Percentiles rank a stretch among this genome's conserved stretches.
phyloP scores from a whole-genome alignment of 352 stramenopile species.

The Globisporangium uncinulatum region DNA sequence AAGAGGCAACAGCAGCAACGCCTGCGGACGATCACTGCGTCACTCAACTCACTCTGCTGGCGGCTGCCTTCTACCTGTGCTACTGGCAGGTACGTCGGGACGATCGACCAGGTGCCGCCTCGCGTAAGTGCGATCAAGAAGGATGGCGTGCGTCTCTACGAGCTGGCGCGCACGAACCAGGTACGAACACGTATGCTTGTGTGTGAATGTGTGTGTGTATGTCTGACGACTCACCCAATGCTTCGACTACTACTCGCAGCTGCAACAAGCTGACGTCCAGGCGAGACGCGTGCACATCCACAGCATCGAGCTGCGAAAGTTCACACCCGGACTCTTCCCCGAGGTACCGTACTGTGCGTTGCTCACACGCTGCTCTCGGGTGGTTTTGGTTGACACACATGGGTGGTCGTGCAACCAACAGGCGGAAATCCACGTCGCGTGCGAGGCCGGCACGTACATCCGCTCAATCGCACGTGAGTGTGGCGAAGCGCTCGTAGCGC shows the following conservation, averaged over 20 bases:
- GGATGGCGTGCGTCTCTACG: conserved; percentile 75
- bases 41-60: not conserved
- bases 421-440: conserved; percentile 53
- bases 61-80: too few relatives aligned
- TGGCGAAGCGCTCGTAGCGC: conserved; percentile 54
- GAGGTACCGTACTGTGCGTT: conserved; percentile 28
- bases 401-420: not conserved
- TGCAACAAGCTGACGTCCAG: conserved; percentile 49
- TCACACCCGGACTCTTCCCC: conserved; percentile 45
- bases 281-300: conserved; percentile 59
- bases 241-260: too few relatives aligned
- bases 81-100: conserved; percentile 54
- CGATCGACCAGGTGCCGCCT: conserved; percentile 73
- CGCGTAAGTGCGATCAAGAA: conserved; percentile 77
- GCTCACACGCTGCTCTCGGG: not conserved
- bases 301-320: conserved; percentile 48
- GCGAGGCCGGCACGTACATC: conserved; percentile 80
- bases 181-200: conserved; percentile 8
- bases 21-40: too few relatives aligned
- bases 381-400: not conserved
- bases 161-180: conserved; percentile 57
- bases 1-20: too few relatives aligned
- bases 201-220: not conserved
- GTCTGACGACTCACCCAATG: not conserved
- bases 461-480: conserved; percentile 83